Evolutionary conservation across 2,329 filamentous ascomycete genomes (phyloP).

Genomic region (Neophaeococcomyces mojaviensis): DNA sequence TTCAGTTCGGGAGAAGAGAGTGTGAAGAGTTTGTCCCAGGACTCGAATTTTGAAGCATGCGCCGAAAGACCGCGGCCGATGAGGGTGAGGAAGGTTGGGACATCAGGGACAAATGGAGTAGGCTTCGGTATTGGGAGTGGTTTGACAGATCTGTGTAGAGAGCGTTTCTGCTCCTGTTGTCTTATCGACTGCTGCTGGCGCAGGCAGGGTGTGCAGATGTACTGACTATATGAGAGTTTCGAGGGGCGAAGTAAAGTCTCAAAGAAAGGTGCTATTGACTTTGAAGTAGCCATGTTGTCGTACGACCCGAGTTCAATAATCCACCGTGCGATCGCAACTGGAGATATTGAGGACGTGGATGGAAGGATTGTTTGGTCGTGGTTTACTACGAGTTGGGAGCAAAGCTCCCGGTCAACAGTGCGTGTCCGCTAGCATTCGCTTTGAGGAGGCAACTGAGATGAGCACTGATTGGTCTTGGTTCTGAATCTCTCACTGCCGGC

Average conservation of each 20-base stretch:
- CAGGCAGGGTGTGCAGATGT: constrained; percentile 20
- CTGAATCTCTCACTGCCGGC: too few relatives aligned
- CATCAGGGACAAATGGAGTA: constrained; percentile 47
- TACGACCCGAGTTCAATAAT: too few relatives aligned
- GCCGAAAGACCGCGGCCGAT: constrained; percentile 81
- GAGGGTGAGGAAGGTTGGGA: constrained; percentile 75
- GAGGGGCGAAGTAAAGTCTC: constrained; percentile 17
- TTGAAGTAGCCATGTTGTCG: constrained; percentile 3
- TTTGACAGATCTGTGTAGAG: constrained; percentile 34
- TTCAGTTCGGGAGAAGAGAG: constrained; percentile 69
- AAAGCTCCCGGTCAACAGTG: not conserved
- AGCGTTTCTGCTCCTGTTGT: constrained; percentile 27
- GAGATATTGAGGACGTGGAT: not conserved
- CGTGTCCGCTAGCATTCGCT: not conserved
- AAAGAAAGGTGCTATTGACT: constrained; percentile 10
- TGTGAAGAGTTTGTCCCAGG: constrained; percentile 85
- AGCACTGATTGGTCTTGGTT: too few relatives aligned
- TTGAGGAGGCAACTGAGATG: too few relatives aligned
- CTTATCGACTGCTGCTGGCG: constrained; percentile 12
- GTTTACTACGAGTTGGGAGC: not conserved
- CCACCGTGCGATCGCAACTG: too few relatives aligned
- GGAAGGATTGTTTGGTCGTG: not conserved
- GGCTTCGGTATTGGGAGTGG: constrained; percentile 54
- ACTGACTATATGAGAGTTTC: constrained; percentile 7
- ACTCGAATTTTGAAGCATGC: constrained; percentile 77